Base-by-base conservation (phyloP, 306 rosid genomes). In the Sphenostylis stenocarpa region DNA sequence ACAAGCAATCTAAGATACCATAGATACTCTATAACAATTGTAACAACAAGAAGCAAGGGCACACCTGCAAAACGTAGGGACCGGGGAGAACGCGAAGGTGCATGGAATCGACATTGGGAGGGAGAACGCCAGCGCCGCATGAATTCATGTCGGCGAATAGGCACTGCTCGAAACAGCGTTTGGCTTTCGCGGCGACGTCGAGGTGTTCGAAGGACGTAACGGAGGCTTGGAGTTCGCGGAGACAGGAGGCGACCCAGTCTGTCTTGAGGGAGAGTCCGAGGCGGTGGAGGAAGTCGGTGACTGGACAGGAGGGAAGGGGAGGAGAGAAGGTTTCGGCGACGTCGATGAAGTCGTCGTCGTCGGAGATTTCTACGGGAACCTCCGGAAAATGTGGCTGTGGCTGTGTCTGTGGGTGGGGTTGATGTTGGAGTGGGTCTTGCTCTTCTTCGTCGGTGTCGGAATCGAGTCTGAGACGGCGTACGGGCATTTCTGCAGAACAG, bases 41-140 rank as follows among this genome's bases (percentile, higher is more conserved):
- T 11, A 41, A 3, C 15, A 41, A 12, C 5, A 12, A 4, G n/a
- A 55, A 21, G 33, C 1, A 41, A 55, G 39, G 15, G 14, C 31
- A 11, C 13, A 91, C 98, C 97, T 91, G 97, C 82, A 94, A 85
- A 3, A 94, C 90, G 80, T 75, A 91, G 6, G 96, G 96, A 44
- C 98, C 98, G 0, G 96, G 84, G 62, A 94, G 96, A 78, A 88
- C 72, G 77, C 60, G 75, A 12, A 86, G 86, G 79, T 94, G 98
- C 88, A 94, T 87, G 39, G 91, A 85, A 67, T 81, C 83, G 6
- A 94, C 94, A 68, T 84, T 80, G 14, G 80, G 83, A 39, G 98
- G 98, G 34, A 94, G 94, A 51, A 84, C 73, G 6, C 97, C 96
- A 17, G 70, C 77, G 4, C 96, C 97, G 39, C 82, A 84, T 34